phyloP scores from a whole-genome alignment of 23 red algal species.

The Gracilariopsis chorda region DNA sequence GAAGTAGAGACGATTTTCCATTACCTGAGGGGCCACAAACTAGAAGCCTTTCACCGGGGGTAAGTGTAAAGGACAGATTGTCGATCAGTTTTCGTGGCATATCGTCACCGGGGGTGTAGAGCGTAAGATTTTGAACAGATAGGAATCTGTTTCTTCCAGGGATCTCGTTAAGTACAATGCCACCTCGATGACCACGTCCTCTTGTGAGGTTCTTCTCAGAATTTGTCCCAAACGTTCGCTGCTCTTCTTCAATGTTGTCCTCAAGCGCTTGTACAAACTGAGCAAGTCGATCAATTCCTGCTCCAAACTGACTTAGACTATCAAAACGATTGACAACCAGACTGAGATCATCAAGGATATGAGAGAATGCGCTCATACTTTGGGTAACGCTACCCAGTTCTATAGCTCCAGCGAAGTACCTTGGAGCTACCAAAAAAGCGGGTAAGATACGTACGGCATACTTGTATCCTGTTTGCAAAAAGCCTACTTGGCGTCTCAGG shows the following conservation, averaged over 20 bases:
- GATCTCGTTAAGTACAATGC: slow-evolving; percentile 3
- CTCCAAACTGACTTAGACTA: slow-evolving; percentile 83
- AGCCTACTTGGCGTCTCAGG: slow-evolving; percentile 77
- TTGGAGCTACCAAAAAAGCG: slow-evolving; percentile 78
- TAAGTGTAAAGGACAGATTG: slow-evolving; percentile 56
- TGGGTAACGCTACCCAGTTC: slow-evolving; percentile 83
- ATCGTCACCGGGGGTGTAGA: slow-evolving; percentile 55
- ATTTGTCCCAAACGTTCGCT: slow-evolving; percentile 57
- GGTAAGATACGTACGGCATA: slow-evolving; percentile 95
- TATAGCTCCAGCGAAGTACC: slow-evolving; percentile 84
- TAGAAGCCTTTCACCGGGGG: slow-evolving; percentile 65
- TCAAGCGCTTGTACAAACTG: slow-evolving; percentile 87
- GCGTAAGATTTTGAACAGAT: slow-evolving; percentile 50
- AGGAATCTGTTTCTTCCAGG: neutral
- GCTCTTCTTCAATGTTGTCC: slow-evolving; percentile 39
- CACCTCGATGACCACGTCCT: neutral
- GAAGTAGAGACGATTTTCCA: slow-evolving; percentile 86
- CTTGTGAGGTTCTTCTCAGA: neutral
- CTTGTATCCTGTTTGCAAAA: slow-evolving; percentile 77
- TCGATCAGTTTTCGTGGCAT: slow-evolving; percentile 61
- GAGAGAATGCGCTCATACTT: slow-evolving; percentile 88
- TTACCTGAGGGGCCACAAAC: slow-evolving; percentile 83
- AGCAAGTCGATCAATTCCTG: slow-evolving; percentile 80
- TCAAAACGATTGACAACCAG: slow-evolving; percentile 93
- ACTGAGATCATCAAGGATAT: slow-evolving; percentile 80